Evolutionary conservation across 768 basidiomycete genomes (phyloP), one percentile per base, ranked within the genome.

Genomic region (Tulasnella sp.): DNA sequence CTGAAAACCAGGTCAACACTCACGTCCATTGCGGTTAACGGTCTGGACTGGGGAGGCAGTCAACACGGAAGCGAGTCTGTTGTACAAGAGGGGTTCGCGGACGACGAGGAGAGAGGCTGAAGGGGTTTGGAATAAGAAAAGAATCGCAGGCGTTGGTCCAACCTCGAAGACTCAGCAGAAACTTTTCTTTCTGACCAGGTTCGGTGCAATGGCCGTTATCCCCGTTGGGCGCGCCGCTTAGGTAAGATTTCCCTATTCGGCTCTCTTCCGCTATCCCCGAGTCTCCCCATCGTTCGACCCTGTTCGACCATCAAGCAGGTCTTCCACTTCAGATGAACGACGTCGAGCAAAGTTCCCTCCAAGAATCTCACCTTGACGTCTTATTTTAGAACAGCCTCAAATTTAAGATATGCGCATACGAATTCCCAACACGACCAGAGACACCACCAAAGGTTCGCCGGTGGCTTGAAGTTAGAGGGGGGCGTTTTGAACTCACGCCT

Each of bases 171-270:
- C 58, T 64, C 58, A 64, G 58, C 58, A 34, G 29, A 64, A 64
- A 64, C 58, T 64, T 64, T 64, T 64, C 58, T 64, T 64, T 64
- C 58, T 64, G 58, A 64, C 58, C 58, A 12, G 9, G 58, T 64
- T 64, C 58, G 58, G 58, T 64, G 58, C 58, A 64, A 64, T 64
- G 58, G 25, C 58, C 58, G 58, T 64, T 64, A 64, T 64, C 58
- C 58, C 58, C 58, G 58, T 64, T 34, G 31, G 58, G 25, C 58
- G 58, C 58, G 58, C 58, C 58, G 29, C 58, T 64, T 64, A 64
- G 29, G 29, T 64, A 64, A 64, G 6, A 34, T 29, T 64, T 29
- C 58, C 58, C 58, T 64, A 64, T 64, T 34, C 29, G 12, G 58
- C 31, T 25, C 22, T n/a, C 49, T 22, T 29, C 54, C 54, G 54